phyloP scores from a whole-genome alignment of 2,329 filamentous ascomycete species.

The Neodidymelliopsis sp. region DNA sequence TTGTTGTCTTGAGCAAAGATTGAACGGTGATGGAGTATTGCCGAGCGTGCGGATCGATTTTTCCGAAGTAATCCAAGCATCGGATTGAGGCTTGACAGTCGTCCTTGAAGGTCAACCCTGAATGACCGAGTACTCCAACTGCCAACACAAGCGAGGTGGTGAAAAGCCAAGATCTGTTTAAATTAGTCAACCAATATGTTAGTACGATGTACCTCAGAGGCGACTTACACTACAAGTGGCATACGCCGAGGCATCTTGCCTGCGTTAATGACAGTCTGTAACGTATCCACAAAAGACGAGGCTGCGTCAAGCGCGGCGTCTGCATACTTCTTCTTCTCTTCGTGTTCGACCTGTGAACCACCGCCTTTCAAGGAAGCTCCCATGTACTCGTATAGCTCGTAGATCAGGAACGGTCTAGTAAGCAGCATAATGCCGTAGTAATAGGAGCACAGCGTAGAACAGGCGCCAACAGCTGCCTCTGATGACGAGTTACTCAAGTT shows the following conservation, averaged over 20 bases:
- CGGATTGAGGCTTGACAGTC: slow-evolving; percentile 33
- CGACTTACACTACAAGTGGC: slow-evolving; percentile 43
- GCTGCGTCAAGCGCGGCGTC: slow-evolving; percentile 43
- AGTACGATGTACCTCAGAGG: too few species aligned
- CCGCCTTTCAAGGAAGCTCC: slow-evolving; percentile 41
- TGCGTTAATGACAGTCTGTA: slow-evolving; percentile 28
- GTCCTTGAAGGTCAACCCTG: slow-evolving; percentile 29
- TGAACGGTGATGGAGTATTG: slow-evolving; percentile 40
- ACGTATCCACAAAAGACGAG: slow-evolving; percentile 36
- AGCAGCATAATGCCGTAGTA: slow-evolving; percentile 63
- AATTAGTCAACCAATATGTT: slow-evolving; percentile 2
- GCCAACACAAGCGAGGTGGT: slow-evolving; percentile 40
- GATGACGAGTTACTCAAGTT: slow-evolving; percentile 17
- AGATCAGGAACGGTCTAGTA: slow-evolving; percentile 62
- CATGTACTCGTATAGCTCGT: slow-evolving; percentile 54
- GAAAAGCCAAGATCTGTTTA: slow-evolving; percentile 39
- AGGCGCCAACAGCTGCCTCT: slow-evolving; percentile 51
- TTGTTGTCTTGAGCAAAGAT: slow-evolving; percentile 36
- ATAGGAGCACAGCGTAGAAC: slow-evolving; percentile 60
- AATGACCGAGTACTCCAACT: slow-evolving; percentile 36
- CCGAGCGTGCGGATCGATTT: slow-evolving; percentile 38
- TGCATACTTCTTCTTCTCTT: slow-evolving; percentile 38
- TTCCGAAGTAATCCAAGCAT: slow-evolving; percentile 39
- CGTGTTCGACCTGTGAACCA: slow-evolving; percentile 34
- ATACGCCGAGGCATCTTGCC: slow-evolving; percentile 36